Percentiles rank a stretch among this genome's conserved stretches.
These are phyloP conservation scores for Ophiosphaerella herpotricha DNA, from an alignment of 2,329 filamentous ascomycete genomes.

Conservation along the genomic window DNA sequence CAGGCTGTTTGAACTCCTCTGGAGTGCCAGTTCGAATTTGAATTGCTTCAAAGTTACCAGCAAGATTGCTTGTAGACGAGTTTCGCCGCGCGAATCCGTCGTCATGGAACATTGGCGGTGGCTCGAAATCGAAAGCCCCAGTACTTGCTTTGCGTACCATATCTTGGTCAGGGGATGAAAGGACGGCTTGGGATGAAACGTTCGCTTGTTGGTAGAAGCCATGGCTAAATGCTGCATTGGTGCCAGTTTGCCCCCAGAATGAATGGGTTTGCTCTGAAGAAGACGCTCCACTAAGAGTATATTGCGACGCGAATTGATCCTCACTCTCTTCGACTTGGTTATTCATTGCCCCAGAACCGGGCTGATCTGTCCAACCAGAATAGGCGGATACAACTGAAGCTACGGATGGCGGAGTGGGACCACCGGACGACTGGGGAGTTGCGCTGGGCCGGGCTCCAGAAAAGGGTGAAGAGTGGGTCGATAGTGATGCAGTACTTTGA, in stretches of 20 bases:
- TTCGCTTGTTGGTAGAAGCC: slow-evolving; percentile 44
- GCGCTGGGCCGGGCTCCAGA: slow-evolving; percentile 38
- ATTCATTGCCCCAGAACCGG: slow-evolving; percentile 24
- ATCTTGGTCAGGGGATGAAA: slow-evolving; percentile 39
- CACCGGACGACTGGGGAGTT: slow-evolving; percentile 40
- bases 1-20: slow-evolving; percentile 45
- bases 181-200: slow-evolving; percentile 41
- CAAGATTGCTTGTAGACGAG: slow-evolving; percentile 46
- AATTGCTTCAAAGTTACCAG: slow-evolving; percentile 46
- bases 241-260: slow-evolving; percentile 30
- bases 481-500: slow-evolving; percentile 37
- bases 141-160: slow-evolving; percentile 35
- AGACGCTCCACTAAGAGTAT: slow-evolving; percentile 36
- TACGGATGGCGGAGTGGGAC: slow-evolving; percentile 38
- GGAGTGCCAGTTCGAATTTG: slow-evolving; percentile 42
- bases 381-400: slow-evolving; percentile 44
- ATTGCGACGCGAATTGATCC: slow-evolving; percentile 36
- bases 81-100: slow-evolving; percentile 42
- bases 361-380: slow-evolving; percentile 44
- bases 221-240: background rate
- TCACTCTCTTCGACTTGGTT: slow-evolving; percentile 28
- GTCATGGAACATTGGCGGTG: slow-evolving; percentile 34
- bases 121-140: slow-evolving; percentile 38
- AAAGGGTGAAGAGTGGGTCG: slow-evolving; percentile 43
- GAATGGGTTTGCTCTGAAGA: slow-evolving; percentile 38